These are phyloP conservation scores for Starmerella vitae DNA, from an alignment of 805 yeast species.

Conservation along the genomic window DNA sequence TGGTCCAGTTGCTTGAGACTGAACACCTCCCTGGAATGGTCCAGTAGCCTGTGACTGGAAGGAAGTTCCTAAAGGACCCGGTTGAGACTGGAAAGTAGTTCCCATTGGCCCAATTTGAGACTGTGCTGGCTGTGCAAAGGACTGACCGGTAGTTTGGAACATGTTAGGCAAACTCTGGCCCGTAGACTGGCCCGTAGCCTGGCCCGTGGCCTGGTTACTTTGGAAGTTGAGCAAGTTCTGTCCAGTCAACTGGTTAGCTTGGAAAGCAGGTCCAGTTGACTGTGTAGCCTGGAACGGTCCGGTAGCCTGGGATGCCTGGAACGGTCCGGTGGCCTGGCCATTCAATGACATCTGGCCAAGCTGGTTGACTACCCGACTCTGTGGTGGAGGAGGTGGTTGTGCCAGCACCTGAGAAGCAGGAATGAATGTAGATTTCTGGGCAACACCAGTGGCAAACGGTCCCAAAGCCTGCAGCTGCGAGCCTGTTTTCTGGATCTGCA, in stretches of 20 bases:
- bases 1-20: constrained; percentile 19
- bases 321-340: constrained; percentile 13
- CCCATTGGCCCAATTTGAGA: background rate
- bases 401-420: constrained; percentile 14
- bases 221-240: constrained; percentile 13
- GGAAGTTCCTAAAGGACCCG: constrained; percentile 11
- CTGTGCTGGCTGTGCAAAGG: too few species aligned
- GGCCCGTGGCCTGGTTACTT: too few species aligned
- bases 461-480: constrained; percentile 23
- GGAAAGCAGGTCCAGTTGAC: constrained; percentile 16
- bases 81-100: constrained; percentile 5
- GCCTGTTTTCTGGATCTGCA: constrained; percentile 26
- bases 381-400: constrained; percentile 24
- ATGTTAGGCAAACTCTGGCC: background rate
- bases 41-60: constrained; percentile 14
- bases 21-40: constrained; percentile 16
- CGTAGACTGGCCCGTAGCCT: background rate
- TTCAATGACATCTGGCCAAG: constrained; percentile 29
- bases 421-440: constrained; percentile 24
- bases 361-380: constrained; percentile 23
- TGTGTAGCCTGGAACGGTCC: constrained; percentile 19
- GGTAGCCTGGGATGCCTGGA: constrained; percentile 22
- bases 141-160: too few species aligned
- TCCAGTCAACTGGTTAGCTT: constrained; percentile 17
- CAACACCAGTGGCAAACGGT: constrained; percentile 31